phyloP scores from a whole-genome alignment of 768 basidiomycete genomes.

The Hygrocybe coccinea region DNA sequence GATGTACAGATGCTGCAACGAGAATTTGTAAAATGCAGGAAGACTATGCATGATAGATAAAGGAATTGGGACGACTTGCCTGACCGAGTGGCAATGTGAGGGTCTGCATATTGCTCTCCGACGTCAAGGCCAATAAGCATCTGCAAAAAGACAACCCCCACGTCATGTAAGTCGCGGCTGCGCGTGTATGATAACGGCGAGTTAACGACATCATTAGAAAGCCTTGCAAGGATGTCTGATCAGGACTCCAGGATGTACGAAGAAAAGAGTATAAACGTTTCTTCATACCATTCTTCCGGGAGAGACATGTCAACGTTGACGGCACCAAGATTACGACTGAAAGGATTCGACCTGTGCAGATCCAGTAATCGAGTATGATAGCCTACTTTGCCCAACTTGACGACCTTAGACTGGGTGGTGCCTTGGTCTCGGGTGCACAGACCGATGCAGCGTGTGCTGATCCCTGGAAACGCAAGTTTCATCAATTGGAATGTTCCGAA shows the following conservation, averaged over 20 bases:
- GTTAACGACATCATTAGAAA: constrained; percentile 72
- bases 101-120: constrained; percentile 48
- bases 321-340: constrained; percentile 39
- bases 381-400: constrained; percentile 70
- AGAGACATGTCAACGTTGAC: constrained; percentile 34
- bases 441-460: constrained; percentile 56
- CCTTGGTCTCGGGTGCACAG: constrained; percentile 48
- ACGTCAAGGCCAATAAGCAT: constrained; percentile 82
- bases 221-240: constrained; percentile 40
- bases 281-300: constrained; percentile 43
- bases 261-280: background rate
- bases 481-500: background rate
- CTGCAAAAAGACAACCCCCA: constrained; percentile 75
- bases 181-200: constrained; percentile 70
- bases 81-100: constrained; percentile 52
- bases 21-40: background rate
- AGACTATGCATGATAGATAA: too few species aligned
- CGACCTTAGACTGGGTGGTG: constrained; percentile 49
- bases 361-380: constrained; percentile 74
- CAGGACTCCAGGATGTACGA: background rate
- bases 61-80: too few species aligned
- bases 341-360: constrained; percentile 79
- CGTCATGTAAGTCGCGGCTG: constrained; percentile 76
- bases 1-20: constrained; percentile 48
- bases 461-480: constrained; percentile 42